Conservation (phyloP, 352 stramenopile species). For the Pythium utonaiense region DNA sequence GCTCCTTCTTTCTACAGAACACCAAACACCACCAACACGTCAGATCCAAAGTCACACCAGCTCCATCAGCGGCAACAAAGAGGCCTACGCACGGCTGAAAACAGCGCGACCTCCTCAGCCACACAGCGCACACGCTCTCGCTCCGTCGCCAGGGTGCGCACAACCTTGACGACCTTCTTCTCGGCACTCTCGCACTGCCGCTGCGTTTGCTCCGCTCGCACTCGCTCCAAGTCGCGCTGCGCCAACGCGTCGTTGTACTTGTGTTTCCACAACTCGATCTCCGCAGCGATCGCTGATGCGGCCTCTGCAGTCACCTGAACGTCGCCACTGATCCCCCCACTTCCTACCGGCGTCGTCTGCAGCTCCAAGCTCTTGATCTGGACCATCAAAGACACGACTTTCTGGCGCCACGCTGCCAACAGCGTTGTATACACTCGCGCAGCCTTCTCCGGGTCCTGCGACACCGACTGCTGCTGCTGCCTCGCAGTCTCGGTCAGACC, state of each 20-base stretch:
- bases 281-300: constrained; percentile 13
- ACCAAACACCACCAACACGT: constrained; percentile 3
- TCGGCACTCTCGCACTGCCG: constrained; percentile 27
- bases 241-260: constrained; percentile 47
- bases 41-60: too few species aligned
- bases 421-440: constrained; percentile 32
- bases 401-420: constrained; percentile 50
- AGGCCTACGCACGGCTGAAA: constrained; percentile 31
- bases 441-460: constrained; percentile 15
- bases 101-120: constrained; percentile 38
- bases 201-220: constrained; percentile 29
- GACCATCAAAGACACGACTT: constrained; percentile 57
- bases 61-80: too few species aligned
- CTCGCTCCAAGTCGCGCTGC: constrained; percentile 54
- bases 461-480: not conserved
- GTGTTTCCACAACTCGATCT: constrained; percentile 52
- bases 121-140: constrained; percentile 43
- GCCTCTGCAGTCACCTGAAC: not conserved
- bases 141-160: constrained; percentile 46
- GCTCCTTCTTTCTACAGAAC: constrained; percentile 28
- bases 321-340: not conserved
- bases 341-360: not conserved
- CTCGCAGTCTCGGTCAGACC: constrained; percentile 29
- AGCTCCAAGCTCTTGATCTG: constrained; percentile 44
- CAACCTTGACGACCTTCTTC: constrained; percentile 40